Percentiles rank a stretch among this genome's conserved stretches.
phyloP scores from a whole-genome alignment of 2,329 filamentous ascomycete genomes.

The Sporothrix brunneoviolacea region DNA sequence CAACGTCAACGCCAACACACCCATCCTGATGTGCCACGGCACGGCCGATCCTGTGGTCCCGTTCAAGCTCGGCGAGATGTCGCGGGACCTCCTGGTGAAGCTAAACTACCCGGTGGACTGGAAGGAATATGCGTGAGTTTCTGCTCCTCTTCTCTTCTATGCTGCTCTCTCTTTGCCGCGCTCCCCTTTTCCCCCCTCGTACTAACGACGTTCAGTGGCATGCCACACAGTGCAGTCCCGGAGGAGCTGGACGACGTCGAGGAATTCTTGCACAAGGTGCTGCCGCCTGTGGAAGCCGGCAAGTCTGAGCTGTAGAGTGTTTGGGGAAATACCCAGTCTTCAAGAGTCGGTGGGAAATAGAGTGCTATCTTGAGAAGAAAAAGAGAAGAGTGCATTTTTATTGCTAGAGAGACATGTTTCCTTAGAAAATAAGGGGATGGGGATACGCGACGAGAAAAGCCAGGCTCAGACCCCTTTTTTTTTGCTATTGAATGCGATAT shows the following conservation, averaged over 20 bases:
- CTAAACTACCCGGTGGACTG: conserved; percentile 69
- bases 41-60: conserved; percentile 66
- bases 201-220: conserved; percentile 46
- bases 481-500: too few relatives aligned
- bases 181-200: too few relatives aligned
- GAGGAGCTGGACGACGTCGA: conserved; percentile 81
- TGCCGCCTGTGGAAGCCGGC: conserved; percentile 34
- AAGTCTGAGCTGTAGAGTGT: conserved; percentile 25
- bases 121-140: conserved; percentile 63
- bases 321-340: too few relatives aligned
- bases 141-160: neutral
- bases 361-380: too few relatives aligned
- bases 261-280: conserved; percentile 40
- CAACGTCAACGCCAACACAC: conserved; percentile 60
- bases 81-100: conserved; percentile 58
- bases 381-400: too few relatives aligned
- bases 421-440: too few relatives aligned
- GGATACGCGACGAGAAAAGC: too few relatives aligned
- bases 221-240: conserved; percentile 69
- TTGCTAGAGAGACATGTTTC: too few relatives aligned
- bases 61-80: conserved; percentile 60
- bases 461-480: too few relatives aligned
- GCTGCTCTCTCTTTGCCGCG: neutral
- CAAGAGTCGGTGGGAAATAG: too few relatives aligned
- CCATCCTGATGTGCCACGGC: conserved; percentile 88